phyloP scores from a whole-genome alignment of 345 rosid genomes.

The Hypericum perforatum region DNA sequence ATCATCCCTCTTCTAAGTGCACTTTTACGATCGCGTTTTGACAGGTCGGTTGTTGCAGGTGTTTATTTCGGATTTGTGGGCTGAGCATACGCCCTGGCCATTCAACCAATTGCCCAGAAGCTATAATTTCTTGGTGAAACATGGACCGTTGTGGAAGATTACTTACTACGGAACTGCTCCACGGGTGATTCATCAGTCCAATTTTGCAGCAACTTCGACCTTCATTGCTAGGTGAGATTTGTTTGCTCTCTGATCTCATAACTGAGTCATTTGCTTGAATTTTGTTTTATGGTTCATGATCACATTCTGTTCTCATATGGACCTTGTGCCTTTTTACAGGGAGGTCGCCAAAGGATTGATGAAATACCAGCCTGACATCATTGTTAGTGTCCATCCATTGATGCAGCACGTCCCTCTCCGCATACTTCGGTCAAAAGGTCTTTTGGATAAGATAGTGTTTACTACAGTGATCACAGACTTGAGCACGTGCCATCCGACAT shows the following conservation, averaged over 20 bases:
- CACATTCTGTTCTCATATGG: conserved; percentile 6
- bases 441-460: conserved; percentile 76
- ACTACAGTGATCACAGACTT: conserved; percentile 93
- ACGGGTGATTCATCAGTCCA: conserved; percentile 78
- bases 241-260: conserved; percentile 1
- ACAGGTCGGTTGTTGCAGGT: conserved; percentile 51
- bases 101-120: conserved; percentile 95
- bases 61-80: conserved; percentile 90
- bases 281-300: neutral
- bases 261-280: neutral
- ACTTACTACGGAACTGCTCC: conserved; percentile 89
- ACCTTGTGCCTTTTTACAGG: conserved; percentile 26
- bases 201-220: conserved; percentile 92
- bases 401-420: conserved; percentile 99
- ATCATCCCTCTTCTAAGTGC: too few species aligned
- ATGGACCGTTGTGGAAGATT: conserved; percentile 84
- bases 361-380: conserved; percentile 95
- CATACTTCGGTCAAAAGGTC: conserved; percentile 78
- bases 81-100: conserved; percentile 99
- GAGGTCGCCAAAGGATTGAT: conserved; percentile 94
- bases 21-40: conserved; percentile 5
- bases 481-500: conserved; percentile 98
- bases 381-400: conserved; percentile 93
- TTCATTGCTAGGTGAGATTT: conserved; percentile 83
- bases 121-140: conserved; percentile 93